Evolutionary conservation across 331 rosid species (phyloP).

Genomic region (Malus hybrid): DNA sequence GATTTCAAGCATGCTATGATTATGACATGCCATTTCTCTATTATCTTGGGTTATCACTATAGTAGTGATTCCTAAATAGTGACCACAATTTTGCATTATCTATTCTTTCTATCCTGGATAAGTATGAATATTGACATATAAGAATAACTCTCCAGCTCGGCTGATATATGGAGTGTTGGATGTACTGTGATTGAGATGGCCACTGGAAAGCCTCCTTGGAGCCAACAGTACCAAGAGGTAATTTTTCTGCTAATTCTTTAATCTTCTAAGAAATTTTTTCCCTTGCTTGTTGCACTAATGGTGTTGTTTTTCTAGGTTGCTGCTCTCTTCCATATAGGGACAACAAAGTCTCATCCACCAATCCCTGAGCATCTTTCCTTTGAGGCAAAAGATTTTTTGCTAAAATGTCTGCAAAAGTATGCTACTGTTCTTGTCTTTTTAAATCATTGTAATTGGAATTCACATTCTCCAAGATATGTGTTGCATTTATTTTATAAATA

Average conservation of each 20-base stretch:
- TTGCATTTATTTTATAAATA: not conserved
- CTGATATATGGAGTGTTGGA: slow-evolving; percentile 99
- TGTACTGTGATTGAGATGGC: slow-evolving; percentile 99
- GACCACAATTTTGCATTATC: not conserved
- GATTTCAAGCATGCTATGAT: not conserved
- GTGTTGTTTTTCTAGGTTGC: slow-evolving; percentile 62
- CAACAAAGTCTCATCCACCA: slow-evolving; percentile 98
- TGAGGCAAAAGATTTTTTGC: slow-evolving; percentile 88
- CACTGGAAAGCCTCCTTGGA: slow-evolving; percentile 99
- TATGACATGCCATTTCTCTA: slow-evolving; percentile 1
- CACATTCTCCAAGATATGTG: not conserved
- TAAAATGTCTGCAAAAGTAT: slow-evolving; percentile 90
- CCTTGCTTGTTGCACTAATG: slow-evolving; percentile 22
- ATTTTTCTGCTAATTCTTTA: slow-evolving; percentile 6
- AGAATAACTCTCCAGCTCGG: slow-evolving; percentile 56
- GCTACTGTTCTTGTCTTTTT: slow-evolving; percentile 21
- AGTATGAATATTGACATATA: slow-evolving; percentile 11
- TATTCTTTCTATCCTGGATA: not conserved
- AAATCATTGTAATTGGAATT: slow-evolving; percentile 2
- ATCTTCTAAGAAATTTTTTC: not conserved
- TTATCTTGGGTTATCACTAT: not conserved
- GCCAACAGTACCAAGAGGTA: slow-evolving; percentile 98
- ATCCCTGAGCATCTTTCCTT: slow-evolving; percentile 86
- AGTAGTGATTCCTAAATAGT: not conserved
- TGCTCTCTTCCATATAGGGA: slow-evolving; percentile 94